A percentile compares a stretch with the other conserved stretches of the same genome.
Conservation (phyloP, 495 filamentous ascomycete genomes). For the Tuber umbilicatum region DNA sequence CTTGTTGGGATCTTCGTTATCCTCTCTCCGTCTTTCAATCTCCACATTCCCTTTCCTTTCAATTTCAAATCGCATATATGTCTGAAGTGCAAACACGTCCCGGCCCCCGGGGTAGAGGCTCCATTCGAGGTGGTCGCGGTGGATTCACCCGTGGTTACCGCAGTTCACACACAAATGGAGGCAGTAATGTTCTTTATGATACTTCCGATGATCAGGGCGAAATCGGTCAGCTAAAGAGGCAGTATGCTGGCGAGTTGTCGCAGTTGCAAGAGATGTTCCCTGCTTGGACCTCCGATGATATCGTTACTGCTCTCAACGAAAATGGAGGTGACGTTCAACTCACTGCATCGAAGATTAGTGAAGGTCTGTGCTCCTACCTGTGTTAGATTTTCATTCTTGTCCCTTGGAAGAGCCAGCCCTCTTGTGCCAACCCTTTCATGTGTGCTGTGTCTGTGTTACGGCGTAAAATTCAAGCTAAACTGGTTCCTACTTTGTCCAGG, state of each 20-base stretch:
- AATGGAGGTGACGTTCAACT: constrained; percentile 78
- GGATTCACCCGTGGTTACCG: too few species aligned
- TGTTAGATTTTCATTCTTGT: constrained; percentile 15
- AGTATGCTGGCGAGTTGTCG: constrained; percentile 65
- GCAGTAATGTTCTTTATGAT: constrained; percentile 51
- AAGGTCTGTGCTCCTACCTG: constrained; percentile 56
- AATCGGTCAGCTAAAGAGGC: constrained; percentile 81
- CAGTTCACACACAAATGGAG: constrained; percentile 60
- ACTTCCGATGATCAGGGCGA: constrained; percentile 79
- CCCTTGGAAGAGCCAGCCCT: constrained; percentile 20
- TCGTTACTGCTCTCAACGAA: constrained; percentile 85
- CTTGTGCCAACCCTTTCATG: constrained; percentile 12
- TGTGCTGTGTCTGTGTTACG: constrained; percentile 14
- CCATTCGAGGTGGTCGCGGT: constrained; percentile 74
- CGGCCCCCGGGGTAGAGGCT: constrained; percentile 69
- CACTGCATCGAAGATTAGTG: constrained; percentile 80
- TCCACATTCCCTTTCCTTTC: constrained; percentile 42
- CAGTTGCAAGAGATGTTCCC: constrained; percentile 85
- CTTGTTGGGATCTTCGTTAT: constrained; percentile 23
- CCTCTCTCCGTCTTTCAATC: constrained; percentile 28
- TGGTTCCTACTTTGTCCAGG: constrained; percentile 49
- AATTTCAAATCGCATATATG: constrained; percentile 53
- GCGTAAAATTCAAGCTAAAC: constrained; percentile 19
- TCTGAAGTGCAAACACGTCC: constrained; percentile 85
- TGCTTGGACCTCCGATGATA: constrained; percentile 84